Base-by-base conservation (phyloP, 768 basidiomycete species). In the Rossbeevera mucosa region DNA sequence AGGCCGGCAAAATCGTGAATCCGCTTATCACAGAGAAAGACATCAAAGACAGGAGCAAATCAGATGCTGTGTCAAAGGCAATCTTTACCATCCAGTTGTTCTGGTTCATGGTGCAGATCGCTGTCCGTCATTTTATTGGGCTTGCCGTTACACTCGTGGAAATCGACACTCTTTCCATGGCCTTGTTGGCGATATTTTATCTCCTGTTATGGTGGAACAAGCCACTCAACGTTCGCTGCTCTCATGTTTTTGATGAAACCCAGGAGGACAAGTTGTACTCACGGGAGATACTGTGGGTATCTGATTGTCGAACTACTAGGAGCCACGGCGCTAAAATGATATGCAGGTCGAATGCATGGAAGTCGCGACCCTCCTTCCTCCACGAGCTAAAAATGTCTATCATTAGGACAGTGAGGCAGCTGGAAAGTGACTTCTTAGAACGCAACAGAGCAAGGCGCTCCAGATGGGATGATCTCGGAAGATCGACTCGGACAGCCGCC, bases 1-100 rank as follows among this genome's bases (percentile, higher is more conserved):
- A 44, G n/a, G n/a, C 5, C 4, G 43, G 25, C 11, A 16, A 26
- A 21, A 28, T 44, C 11, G 16, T 13, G 2, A 44, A 47, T 29
- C 51, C 36, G 3, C 3, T 30, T 2, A 20, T 53, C 13, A 43
- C 46, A 4, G 43, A 9, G 22, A 29, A 53, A 24, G 52, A 53
- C 3, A 48, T 51, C 13, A 33, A n/a, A 2, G 52, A 53, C 21
- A 49, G 18, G 43, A 41, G 48, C 38, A 54, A 45, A 30, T 45
- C 38, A 4, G 53, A 50, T 42, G 41, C 13, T 1, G 8, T 30
- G 2, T 28, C 26, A 25, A 55, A 52, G 12, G 8, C 30, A 4
- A 29, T 52, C 13, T 42, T 52, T 7, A 1, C 2, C 21, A 0
- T 48, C 4, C 54, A 55, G 7, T 12, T 52, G 14, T 2, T 33